These are phyloP conservation scores for Russula olivacea DNA, from an alignment of 768 basidiomycete genomes.

Conservation along the genomic window DNA sequence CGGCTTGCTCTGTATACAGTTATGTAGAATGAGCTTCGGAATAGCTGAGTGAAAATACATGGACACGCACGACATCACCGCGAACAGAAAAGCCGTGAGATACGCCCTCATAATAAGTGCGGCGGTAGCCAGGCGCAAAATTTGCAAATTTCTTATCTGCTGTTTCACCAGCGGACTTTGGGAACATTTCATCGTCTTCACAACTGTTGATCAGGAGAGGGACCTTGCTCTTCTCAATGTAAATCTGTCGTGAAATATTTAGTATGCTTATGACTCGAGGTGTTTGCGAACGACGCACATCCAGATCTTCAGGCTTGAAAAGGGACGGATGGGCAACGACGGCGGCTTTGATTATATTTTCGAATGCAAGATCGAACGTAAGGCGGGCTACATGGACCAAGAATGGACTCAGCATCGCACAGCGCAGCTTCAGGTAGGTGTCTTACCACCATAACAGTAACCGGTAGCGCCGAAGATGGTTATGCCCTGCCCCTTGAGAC, in stretches of 20 bases:
- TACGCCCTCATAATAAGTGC: slow-evolving; percentile 36
- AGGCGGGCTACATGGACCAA: slow-evolving; percentile 10
- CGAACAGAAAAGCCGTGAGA: slow-evolving; percentile 42
- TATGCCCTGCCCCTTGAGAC: slow-evolving; percentile 32
- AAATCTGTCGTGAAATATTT: slow-evolving; percentile 28
- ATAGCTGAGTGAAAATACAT: not conserved
- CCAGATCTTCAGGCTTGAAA: slow-evolving; percentile 36
- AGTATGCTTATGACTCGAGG: not conserved
- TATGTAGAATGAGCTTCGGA: slow-evolving; percentile 15
- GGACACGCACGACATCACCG: slow-evolving; percentile 31
- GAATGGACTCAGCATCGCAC: not conserved
- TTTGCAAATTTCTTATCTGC: slow-evolving; percentile 38
- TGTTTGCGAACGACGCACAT: slow-evolving; percentile 27
- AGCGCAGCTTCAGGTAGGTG: too few relatives aligned
- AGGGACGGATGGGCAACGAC: slow-evolving; percentile 45
- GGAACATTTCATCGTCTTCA: slow-evolving; percentile 34
- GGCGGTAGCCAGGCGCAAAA: slow-evolving; percentile 36
- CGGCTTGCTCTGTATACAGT: slow-evolving; percentile 27
- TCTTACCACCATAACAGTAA: slow-evolving; percentile 29
- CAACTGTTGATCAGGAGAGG: slow-evolving; percentile 43
- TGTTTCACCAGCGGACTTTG: slow-evolving; percentile 30
- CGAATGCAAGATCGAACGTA: slow-evolving; percentile 37
- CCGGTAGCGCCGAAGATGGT: slow-evolving; percentile 30
- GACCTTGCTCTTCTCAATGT: slow-evolving; percentile 31
- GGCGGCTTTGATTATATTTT: slow-evolving; percentile 36